These are phyloP conservation scores for Haplosporangium sp. DNA, from an alignment of 371 early-diverging fungal genomes.

Conservation along the genomic window DNA sequence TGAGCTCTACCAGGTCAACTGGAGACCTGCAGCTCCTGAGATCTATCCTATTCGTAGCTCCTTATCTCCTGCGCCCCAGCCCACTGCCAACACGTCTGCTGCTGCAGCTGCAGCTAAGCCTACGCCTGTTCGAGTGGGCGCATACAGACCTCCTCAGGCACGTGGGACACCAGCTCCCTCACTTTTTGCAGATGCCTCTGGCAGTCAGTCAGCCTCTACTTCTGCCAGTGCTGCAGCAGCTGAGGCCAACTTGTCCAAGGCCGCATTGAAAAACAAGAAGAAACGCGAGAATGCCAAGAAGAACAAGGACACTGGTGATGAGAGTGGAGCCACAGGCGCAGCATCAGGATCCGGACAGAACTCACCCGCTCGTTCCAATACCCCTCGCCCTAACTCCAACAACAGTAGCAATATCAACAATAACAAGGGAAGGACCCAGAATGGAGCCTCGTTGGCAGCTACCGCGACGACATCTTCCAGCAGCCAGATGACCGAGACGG, in stretches of 20 bases:
- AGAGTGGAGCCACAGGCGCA: conserved; percentile 35
- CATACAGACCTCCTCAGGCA: conserved; percentile 85
- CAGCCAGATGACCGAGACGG: conserved; percentile 62
- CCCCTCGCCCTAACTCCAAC: conserved; percentile 32
- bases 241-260: conserved; percentile 54
- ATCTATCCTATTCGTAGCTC: conserved; percentile 76
- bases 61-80: conserved; percentile 73
- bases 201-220: conserved; percentile 9
- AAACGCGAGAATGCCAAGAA: conserved; percentile 63
- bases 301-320: conserved; percentile 46
- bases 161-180: conserved; percentile 67
- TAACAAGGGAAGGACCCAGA: conserved; percentile 22
- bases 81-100: conserved; percentile 50
- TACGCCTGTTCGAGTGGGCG: conserved; percentile 63
- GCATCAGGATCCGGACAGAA: conserved; percentile 35
- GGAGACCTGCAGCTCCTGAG: conserved; percentile 74
- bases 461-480: conserved; percentile 38
- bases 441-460: conserved; percentile 36
- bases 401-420: conserved; percentile 16
- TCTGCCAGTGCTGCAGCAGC: conserved; percentile 14
- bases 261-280: conserved; percentile 71
- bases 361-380: conserved; percentile 42
- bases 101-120: conserved; percentile 60
- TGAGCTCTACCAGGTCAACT: conserved; percentile 90
- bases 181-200: conserved; percentile 53